Base-by-base conservation (phyloP, 2,329 filamentous ascomycete species). In the Tolypocladium pustulatum region DNA sequence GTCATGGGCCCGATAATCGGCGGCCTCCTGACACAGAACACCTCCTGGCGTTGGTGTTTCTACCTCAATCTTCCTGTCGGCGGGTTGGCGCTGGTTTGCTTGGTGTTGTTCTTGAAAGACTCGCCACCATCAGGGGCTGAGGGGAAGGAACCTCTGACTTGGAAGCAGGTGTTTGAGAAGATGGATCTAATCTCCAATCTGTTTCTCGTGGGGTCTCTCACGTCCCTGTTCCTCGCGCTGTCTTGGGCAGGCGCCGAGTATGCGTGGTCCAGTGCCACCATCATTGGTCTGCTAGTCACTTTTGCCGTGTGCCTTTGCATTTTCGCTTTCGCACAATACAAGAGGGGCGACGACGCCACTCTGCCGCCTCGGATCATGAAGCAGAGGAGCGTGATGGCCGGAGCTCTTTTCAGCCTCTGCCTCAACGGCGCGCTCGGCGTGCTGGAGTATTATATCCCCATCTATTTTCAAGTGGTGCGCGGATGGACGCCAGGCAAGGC, bases 201-300 rank as follows among this genome's bases (percentile, higher is more conserved):
- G 25, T 49, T 49, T 9, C 43, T 49, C 43, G 15, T 49, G 15
- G 43, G 43, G 1, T 58, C 73, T 1, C 72, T 79, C 2, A 67
- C 77, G 27, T 78, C 76, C 59, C 71, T 79, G 4, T 66, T 80
- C 0, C 65, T 81, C 4, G 76, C 77, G 0, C 67, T 81, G 2
- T 76, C 79, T 17, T 81, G 76, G 76, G 75, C 72, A 8, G 75
- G 73, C 1, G 68, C 63, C 9, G 69, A 65, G 22, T 69, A 73
- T 27, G 22, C 60, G 0, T 68, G 66, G 66, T 43, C 38, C 1
- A 64, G 61, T 6, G 65, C 63, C 1, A 55, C 61, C n/a, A 71
- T 77, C 41, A 69, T 78, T 37, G 71, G 65, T 0, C 65, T 2
- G 75, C 74, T 3, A 77, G 43, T 49, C 15, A 49, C 43, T 9